Base-by-base conservation (phyloP, 1,139 yeast species). In the Pichia inconspicua region DNA sequence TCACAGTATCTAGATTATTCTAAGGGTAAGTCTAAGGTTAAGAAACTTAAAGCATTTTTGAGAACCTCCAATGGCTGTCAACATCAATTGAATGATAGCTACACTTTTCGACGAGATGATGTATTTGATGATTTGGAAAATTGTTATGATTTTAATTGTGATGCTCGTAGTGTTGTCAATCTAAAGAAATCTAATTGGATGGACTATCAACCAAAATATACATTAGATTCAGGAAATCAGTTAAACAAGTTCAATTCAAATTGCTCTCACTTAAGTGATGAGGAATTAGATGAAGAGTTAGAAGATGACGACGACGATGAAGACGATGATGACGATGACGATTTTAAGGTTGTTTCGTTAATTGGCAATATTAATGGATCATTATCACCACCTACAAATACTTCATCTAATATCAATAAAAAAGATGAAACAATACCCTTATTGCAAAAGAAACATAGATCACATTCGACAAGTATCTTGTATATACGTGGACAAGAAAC, bases 1-100 rank as follows among this genome's bases (percentile, higher is more conserved):
- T 80, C 78, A 51, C 89, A 84, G 62, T 88, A 89, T 58, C 70
- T 89, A 38, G 82, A 87, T 64, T 89, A 89, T 62, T 82, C 82
- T 61, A 67, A 67, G 28, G 85, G 86, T 19, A 80, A 80, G 64
- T 78, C 78, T 66, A 71, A 72, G 57, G 69, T 82, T 41, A 78
- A 78, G 60, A 72, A 71, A 54, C 58, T 76, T 6, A 34, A 34
- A 34, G 37, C 22, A 6, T 34, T 34, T 17, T 34, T 34, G 11
- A 17, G 15, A 34, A 34, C 37, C 2, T 34, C 37, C 11, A 34
- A 34, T 17, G 19, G 37, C 7, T 34, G 22, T n/a, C 55, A 55
- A 8, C 63, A 62, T 49, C 57, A 58, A 37, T 54, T 59, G 17
- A 56, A 55, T 25, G 12, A 36, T 14, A 45, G 40, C 28, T 31